Evolutionary conservation across 495 filamentous ascomycete species (phyloP).

Genomic region (Daldinia decipiens): DNA sequence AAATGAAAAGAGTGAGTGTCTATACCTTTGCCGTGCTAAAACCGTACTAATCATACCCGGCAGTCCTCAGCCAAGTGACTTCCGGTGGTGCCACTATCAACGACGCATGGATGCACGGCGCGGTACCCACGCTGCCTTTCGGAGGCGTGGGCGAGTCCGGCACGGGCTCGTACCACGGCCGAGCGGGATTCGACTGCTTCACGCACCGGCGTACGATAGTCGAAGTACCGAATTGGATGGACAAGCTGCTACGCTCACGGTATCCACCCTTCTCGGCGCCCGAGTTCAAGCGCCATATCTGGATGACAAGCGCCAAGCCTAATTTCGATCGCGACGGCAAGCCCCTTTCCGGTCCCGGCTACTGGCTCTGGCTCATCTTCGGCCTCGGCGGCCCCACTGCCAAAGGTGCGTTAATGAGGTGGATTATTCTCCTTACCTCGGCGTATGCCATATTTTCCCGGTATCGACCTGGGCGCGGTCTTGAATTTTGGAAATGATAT

Average conservation of each 20-base stretch:
- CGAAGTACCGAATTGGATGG: conserved; percentile 82
- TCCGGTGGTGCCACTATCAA: conserved; percentile 86
- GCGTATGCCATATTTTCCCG: conserved; percentile 34
- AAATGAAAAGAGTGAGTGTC: conserved; percentile 67
- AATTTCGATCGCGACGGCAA: conserved; percentile 85
- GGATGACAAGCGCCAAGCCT: conserved; percentile 68
- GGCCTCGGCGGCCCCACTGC: conserved; percentile 57
- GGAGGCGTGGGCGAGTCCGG: conserved; percentile 92
- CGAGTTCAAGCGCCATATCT: conserved; percentile 65
- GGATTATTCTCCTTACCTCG: conserved; percentile 54
- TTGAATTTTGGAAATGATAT: conserved; percentile 21
- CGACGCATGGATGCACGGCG: conserved; percentile 82
- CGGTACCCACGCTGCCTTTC: conserved; percentile 80
- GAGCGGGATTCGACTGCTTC: conserved; percentile 85
- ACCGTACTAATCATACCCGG: conserved; percentile 8
- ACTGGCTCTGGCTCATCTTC: conserved; percentile 58
- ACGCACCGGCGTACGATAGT: conserved; percentile 80
- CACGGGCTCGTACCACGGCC: conserved; percentile 83
- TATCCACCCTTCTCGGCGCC: conserved; percentile 77
- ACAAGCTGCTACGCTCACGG: conserved; percentile 74
- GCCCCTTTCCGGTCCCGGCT: conserved; percentile 60
- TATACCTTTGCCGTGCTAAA: neutral
- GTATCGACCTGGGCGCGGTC: neutral
- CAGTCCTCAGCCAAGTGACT: conserved; percentile 70
- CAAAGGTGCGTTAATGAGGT: conserved; percentile 62